phyloP scores from a whole-genome alignment of 768 basidiomycete genomes.

The Boletus sensibilis region DNA sequence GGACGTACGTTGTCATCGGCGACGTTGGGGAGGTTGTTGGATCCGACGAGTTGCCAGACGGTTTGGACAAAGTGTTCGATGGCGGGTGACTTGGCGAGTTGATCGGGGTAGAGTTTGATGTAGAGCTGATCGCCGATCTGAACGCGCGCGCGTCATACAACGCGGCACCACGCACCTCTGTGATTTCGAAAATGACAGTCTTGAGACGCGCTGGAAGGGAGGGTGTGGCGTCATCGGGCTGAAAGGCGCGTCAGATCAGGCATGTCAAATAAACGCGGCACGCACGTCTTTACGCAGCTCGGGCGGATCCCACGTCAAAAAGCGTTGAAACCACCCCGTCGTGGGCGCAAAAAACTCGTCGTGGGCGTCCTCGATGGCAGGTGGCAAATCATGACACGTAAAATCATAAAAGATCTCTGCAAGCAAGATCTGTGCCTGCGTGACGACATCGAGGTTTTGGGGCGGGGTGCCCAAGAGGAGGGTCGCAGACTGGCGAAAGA shows the following conservation, averaged over 20 bases:
- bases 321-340: constrained; percentile 73
- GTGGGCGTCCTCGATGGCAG: constrained; percentile 87
- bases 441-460: constrained; percentile 48
- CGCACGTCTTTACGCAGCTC: constrained; percentile 66
- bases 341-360: constrained; percentile 74
- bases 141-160: neutral
- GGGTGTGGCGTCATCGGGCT: constrained; percentile 81
- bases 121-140: constrained; percentile 50
- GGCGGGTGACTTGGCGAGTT: constrained; percentile 59
- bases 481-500: constrained; percentile 69
- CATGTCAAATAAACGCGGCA: neutral
- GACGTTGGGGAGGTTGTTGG: constrained; percentile 64
- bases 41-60: constrained; percentile 84
- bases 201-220: constrained; percentile 90
- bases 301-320: constrained; percentile 76
- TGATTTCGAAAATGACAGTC: constrained; percentile 86
- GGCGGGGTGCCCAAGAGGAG: constrained; percentile 46
- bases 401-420: constrained; percentile 92
- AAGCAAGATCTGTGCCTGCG: constrained; percentile 75
- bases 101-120: constrained; percentile 80
- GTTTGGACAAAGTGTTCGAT: constrained; percentile 76
- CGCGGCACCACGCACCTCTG: constrained; percentile 55
- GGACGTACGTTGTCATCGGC: constrained; percentile 71
- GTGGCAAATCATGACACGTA: constrained; percentile 92
- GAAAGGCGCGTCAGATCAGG: constrained; percentile 11